Evolutionary conservation across 2,329 filamentous ascomycete species (phyloP), one percentile per base, ranked within the genome.

Genomic region (Colletotrichum chrysophilum): DNA sequence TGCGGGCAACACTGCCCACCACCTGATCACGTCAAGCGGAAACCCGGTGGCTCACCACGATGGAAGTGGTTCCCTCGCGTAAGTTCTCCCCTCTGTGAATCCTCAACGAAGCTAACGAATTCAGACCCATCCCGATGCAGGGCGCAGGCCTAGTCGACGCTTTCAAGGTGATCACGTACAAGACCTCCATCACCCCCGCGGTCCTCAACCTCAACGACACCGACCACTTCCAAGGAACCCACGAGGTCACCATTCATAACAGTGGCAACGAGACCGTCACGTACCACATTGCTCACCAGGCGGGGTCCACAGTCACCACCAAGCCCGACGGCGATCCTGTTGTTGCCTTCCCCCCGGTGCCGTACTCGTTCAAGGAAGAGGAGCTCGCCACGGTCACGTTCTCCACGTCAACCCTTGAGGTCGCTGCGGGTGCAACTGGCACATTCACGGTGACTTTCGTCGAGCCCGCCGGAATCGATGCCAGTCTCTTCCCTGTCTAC

Each of bases 141-240:
- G 92, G 91, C 21, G 88, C 84, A 26, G 92, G 92, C 43, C 83
- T 93, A 8, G 83, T 93, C 65, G 89, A 92, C 78, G 91, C 90
- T 4, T 88, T 89, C 76, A 81, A 84, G 66, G 81, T 83, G 7
- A 78, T 86, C n/a, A 80, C 84, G 26, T 79, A 82, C 24, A 81
- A 77, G 6, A 84, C 82, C 7, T 74, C 80, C 28, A 76, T 87
- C 52, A 80, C 80, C 76, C 88, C 86, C 5, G 89, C 89, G 9
- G 90, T 88, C 80, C 82, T 94, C 21, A 87, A 90, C 7, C 92
- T 93, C 82, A 93, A 93, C 80, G 92, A 93, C 80, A 92, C 91
- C 0, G 88, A 89, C 76, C 80, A 93, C 84, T 88, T 91, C 76
- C 80, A 82, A 36, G 81, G 84, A 13, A 84, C 82, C 1, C 84